These are phyloP conservation scores for Cutaneotrichosporon cavernicola DNA, from an alignment of 1,284 basidiomycete species.

Conservation along the genomic window DNA sequence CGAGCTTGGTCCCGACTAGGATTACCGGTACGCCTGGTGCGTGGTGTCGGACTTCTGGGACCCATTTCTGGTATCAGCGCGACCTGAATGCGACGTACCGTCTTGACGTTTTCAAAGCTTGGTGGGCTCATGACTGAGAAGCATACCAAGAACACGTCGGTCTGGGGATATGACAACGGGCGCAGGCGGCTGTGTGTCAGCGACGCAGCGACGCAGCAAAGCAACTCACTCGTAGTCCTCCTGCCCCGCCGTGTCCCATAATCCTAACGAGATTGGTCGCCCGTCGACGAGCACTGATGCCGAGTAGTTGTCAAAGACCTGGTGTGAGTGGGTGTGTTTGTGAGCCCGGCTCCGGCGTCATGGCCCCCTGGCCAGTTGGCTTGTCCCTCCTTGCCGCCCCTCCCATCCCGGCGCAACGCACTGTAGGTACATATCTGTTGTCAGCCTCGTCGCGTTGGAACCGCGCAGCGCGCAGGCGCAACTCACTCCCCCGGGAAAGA, in stretches of 20 bases:
- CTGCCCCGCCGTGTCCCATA: conserved; percentile 70
- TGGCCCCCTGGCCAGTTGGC: neutral
- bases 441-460: neutral
- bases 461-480: neutral
- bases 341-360: too few species aligned
- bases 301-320: conserved; percentile 53
- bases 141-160: conserved; percentile 98
- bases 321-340: neutral
- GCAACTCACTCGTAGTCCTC: conserved; percentile 64
- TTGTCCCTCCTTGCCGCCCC: neutral
- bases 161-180: conserved; percentile 97
- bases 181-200: conserved; percentile 73
- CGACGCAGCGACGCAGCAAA: neutral
- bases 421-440: conserved; percentile 52
- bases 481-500: conserved; percentile 53
- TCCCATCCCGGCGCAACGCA: conserved; percentile 1
- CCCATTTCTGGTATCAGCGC: conserved; percentile 65
- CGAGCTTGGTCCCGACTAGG: conserved; percentile 75
- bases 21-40: conserved; percentile 43
- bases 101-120: conserved; percentile 74
- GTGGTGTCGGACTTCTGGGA: conserved; percentile 93
- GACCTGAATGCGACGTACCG: conserved; percentile 23
- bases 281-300: conserved; percentile 93
- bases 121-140: conserved; percentile 97
- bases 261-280: conserved; percentile 70